Evolutionary conservation across 495 filamentous ascomycete genomes (phyloP).

Genomic region (Penicillium lagena): DNA sequence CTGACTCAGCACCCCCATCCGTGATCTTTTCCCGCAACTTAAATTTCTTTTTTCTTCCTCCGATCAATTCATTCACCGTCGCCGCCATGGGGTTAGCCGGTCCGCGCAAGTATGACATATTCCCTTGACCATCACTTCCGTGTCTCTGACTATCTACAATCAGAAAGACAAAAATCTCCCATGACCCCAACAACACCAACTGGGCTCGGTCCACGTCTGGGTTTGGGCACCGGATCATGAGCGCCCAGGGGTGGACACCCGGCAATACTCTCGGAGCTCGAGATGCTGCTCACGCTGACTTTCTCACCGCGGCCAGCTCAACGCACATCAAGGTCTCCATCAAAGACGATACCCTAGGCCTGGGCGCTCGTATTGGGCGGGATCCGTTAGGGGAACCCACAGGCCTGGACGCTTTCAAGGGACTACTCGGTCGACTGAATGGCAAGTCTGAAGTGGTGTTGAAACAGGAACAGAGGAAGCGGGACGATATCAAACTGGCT

Average conservation of each 20-base stretch:
- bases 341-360: conserved; percentile 84
- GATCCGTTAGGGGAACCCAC: conserved; percentile 59
- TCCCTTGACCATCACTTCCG: neutral
- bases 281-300: conserved; percentile 62
- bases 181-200: conserved; percentile 89
- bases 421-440: conserved; percentile 80
- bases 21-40: neutral
- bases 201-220: conserved; percentile 77
- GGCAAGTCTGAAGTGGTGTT: conserved; percentile 69
- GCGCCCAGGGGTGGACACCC: conserved; percentile 83
- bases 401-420: conserved; percentile 77
- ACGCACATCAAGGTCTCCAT: conserved; percentile 72
- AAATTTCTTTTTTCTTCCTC: conserved; percentile 1
- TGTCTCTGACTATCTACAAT: neutral
- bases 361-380: conserved; percentile 68
- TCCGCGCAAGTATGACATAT: conserved; percentile 55
- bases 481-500: conserved; percentile 57
- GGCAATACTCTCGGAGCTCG: conserved; percentile 72
- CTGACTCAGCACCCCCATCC: neutral
- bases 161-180: conserved; percentile 75
- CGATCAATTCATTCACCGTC: neutral
- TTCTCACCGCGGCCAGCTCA: conserved; percentile 68
- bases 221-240: conserved; percentile 83
- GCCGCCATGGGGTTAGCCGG: conserved; percentile 65
- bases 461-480: conserved; percentile 54